Evolutionary conservation across 2,329 filamentous ascomycete genomes (phyloP), one percentile per base, ranked within the genome.

Genomic region (Microdochium bolleyi): DNA sequence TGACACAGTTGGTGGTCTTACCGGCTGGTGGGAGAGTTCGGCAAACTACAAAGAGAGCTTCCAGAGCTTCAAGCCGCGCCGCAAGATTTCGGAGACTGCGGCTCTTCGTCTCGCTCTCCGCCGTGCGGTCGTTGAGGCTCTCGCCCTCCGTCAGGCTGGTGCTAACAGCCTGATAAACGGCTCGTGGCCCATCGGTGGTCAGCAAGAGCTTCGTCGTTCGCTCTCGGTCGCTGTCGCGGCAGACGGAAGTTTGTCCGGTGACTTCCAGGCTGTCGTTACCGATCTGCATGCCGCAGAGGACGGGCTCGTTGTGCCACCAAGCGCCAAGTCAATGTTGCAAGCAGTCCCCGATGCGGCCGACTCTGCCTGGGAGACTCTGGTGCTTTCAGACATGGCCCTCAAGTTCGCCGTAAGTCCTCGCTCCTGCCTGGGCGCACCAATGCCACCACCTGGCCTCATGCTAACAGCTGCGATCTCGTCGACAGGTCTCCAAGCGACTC

Each of bases 401-500:
- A 90, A 88, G 65, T 92, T 94, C 73, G 82, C 84, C 53, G 89
- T 94, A 79, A 58, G 85, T 77, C 55, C 52, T 25, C 37, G 38
- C 27, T 51, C 14, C 24, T 46, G 16, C 41, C 11, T 41, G 24
- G 21, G 14, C 19, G 19, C 19, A n/a, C n/a, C n/a, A n/a, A n/a
- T 22, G 13, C 19, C 21, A 7, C 7, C 37, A 41, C 19, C 13
- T 52, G 27, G 14, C 14, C 9, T 32, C 44, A 44, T 34, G 27
- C 49, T 37, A 49, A 25, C 24, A 14, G 44, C 49, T 58, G 51
- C 64, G 48, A 48, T 7, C 19, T 3, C 13, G 46, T 3, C 4
- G n/a, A 22, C 59, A 96, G 92, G 78, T 94, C 58, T 73, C 85
- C 62, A 95, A 96, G 72, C 85, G 89, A 54, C 73, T 91, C 56